phyloP scores from a whole-genome alignment of 352 stramenopile genomes.

The Elongisporangium anandrum region DNA sequence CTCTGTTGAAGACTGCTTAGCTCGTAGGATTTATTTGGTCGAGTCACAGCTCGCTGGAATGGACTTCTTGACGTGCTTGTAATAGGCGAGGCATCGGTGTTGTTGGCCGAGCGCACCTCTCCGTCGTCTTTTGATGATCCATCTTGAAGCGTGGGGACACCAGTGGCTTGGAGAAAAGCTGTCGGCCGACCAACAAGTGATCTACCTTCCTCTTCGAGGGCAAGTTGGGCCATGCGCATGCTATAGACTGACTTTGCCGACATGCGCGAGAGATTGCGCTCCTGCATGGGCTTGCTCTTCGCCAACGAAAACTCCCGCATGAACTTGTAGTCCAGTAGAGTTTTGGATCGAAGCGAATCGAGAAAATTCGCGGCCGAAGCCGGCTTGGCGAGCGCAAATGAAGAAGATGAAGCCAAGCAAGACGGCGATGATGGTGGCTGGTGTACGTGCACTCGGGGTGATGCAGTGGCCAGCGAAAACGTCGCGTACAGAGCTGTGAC shows the following conservation, averaged over 20 bases:
- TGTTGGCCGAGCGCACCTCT: neutral
- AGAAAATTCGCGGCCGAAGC: constrained; percentile 18
- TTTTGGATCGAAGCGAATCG: constrained; percentile 25
- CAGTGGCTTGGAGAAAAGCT: neutral
- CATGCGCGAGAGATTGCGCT: constrained; percentile 37
- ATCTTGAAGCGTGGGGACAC: neutral
- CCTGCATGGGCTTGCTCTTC: constrained; percentile 21
- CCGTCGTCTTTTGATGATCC: neutral
- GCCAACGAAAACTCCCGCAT: constrained; percentile 51
- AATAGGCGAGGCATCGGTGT: neutral
- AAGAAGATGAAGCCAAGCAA: neutral
- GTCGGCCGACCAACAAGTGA: neutral
- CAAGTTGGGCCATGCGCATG: constrained; percentile 37
- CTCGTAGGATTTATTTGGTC: neutral
- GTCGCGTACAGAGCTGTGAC: neutral
- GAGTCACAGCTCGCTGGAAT: neutral
- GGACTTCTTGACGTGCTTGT: neutral
- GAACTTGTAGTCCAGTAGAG: constrained; percentile 43
- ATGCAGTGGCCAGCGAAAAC: neutral
- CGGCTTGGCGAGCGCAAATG: neutral
- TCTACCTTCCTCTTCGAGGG: constrained; percentile 23
- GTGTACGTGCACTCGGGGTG: neutral
- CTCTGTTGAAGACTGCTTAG: neutral
- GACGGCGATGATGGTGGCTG: neutral
- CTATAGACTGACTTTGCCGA: constrained; percentile 36